These are phyloP conservation scores for Huiozyma naganishii DNA, from an alignment of 805 yeast genomes.

Conservation along the genomic window DNA sequence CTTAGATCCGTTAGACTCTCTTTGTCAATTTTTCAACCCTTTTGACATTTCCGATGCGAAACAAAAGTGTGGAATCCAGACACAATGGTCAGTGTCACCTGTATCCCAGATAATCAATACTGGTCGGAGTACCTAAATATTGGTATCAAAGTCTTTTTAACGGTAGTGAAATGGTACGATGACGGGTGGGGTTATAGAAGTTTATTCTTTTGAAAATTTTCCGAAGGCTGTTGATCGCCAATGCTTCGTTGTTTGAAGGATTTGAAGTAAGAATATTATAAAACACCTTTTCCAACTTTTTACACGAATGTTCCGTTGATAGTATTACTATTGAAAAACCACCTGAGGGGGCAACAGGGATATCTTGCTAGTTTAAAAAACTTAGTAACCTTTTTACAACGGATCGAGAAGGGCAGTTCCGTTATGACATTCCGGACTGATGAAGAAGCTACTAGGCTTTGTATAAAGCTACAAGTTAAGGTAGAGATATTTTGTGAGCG, in stretches of 20 bases:
- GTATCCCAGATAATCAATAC: constrained; percentile 8
- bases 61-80: too few species aligned
- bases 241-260: not conserved
- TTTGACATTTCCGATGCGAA: too few species aligned
- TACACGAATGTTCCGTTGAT: constrained; percentile 11
- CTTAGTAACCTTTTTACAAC: constrained; percentile 3
- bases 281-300: constrained; percentile 4
- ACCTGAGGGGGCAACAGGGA: not conserved
- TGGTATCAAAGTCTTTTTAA: constrained; percentile 19
- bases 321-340: not conserved
- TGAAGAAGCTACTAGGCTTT: constrained; percentile 3
- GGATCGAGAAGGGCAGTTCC: not conserved
- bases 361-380: constrained; percentile 6
- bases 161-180: constrained; percentile 12
- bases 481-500: constrained; percentile 5
- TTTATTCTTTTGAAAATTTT: constrained; percentile 12
- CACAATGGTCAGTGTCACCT: too few species aligned
- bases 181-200: constrained; percentile 8
- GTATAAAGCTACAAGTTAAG: constrained; percentile 7
- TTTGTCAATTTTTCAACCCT: too few species aligned
- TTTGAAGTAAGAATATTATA: not conserved
- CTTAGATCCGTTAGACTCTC: too few species aligned
- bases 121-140: constrained; percentile 27
- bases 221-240: constrained; percentile 11
- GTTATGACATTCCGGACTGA: not conserved